Evolutionary conservation across 1,284 basidiomycete genomes (phyloP), one percentile per base, ranked within the genome.

Genomic region (Cutaneotrichosporon sp.): DNA sequence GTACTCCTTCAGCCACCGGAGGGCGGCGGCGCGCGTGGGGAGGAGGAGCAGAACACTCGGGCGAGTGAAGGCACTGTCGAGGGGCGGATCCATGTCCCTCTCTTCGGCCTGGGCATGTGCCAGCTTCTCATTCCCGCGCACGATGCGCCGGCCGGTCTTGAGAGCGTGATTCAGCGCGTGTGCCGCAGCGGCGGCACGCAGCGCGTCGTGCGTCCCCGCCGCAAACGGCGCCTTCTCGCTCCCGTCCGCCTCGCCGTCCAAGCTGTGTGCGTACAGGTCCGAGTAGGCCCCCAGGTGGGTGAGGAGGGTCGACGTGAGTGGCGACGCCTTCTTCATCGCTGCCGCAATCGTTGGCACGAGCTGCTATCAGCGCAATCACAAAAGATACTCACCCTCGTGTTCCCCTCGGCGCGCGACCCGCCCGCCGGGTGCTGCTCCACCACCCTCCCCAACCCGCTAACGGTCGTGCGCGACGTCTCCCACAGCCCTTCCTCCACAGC

Each of bases 51-150:
- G 89, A 13, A 97, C 84, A 45, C 95, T 95, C 22, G 97, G 95
- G 9, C 97, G 89, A 1, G 95, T 97, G 80, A 98, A 99, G 24
- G 95, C 95, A 83, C 98, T 95, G 76, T 99, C 95, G 78, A 92
- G 90, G 8, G 92, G 85, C 49, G 74, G 64, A 65, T 92, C 89
- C 73, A 87, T 85, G 22, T 70, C 67, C 14, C 47, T 46, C 29
- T 56, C 63, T 27, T 56, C 56, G 13, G 60, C 65, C 1, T 83
- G 77, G 5, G 86, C 85, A 66, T 87, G 85, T 0, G 89, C 84
- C 14, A 98, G 84, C 51, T 88, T 87, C 69, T 97, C 93, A 73
- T 97, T 98, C 78, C 95, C 97, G 75, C 95, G 95, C 18, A 97
- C 83, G n/a, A 99, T 85, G 9, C 87, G 84, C 14, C 89, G 86